Conservation (phyloP, 2,329 filamentous ascomycete genomes). For the Colletotrichum shisoi region DNA sequence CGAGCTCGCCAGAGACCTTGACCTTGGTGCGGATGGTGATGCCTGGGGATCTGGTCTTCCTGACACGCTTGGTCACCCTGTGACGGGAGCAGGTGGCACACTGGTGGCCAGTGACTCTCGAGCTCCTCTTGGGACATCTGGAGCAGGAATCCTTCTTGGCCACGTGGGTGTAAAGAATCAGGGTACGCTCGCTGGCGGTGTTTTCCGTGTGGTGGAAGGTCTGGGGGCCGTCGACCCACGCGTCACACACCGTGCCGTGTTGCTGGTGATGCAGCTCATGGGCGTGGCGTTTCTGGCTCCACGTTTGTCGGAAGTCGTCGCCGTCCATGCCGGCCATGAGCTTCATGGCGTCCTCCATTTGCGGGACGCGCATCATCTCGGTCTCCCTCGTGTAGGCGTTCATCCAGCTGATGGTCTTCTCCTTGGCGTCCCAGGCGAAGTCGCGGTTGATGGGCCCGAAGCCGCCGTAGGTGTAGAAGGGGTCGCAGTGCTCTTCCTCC, state of each 20-base stretch:
- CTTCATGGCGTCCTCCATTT: neutral
- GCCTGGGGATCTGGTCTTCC: neutral
- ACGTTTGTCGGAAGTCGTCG: neutral
- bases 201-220: neutral
- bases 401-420: neutral
- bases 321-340: neutral
- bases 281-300: neutral
- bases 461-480: neutral
- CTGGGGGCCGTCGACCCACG: neutral
- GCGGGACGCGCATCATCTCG: neutral
- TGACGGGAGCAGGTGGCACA: neutral
- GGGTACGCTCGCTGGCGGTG: neutral
- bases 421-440: neutral
- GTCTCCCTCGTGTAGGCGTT: neutral
- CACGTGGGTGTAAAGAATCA: neutral
- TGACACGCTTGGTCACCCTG: neutral
- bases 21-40: neutral
- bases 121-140: neutral
- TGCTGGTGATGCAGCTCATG: neutral
- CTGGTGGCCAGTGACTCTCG: neutral
- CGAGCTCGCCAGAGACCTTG: neutral
- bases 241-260: neutral
- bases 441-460: neutral
- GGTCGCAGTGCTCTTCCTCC: neutral
- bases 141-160: neutral